Evolutionary conservation across 441 rosid species (phyloP).

Genomic region (Gossypium trilobum): DNA sequence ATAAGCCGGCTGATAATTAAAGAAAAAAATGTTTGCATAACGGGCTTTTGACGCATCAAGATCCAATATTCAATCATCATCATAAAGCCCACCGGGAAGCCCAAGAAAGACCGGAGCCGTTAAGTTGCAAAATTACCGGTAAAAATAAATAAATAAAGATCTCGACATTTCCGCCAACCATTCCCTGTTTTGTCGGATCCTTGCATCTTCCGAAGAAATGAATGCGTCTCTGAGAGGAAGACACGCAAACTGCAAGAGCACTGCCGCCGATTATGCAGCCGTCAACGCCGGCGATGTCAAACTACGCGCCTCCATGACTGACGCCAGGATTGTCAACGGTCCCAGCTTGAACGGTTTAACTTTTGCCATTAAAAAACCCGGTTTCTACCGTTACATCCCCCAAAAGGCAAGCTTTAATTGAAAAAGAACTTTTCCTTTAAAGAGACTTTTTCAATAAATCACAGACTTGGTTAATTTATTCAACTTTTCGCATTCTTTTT

Average conservation of each 20-base stretch:
- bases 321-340: constrained; percentile 64
- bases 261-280: constrained; percentile 45
- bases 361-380: constrained; percentile 31
- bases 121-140: background rate
- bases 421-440: background rate
- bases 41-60: background rate
- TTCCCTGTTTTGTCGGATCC: constrained; percentile 15
- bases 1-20: background rate
- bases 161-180: constrained; percentile 9
- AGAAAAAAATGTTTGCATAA: background rate
- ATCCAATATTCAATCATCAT: background rate
- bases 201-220: constrained; percentile 32
- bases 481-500: background rate
- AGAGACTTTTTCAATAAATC: background rate
- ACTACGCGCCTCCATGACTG: constrained; percentile 71
- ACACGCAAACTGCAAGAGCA: constrained; percentile 47
- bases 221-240: constrained; percentile 74
- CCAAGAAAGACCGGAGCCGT: background rate
- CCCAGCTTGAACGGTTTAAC: constrained; percentile 71
- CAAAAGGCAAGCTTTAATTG: constrained; percentile 39
- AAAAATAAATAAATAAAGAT: background rate
- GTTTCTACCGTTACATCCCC: constrained; percentile 42
- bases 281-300: constrained; percentile 59
- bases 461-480: background rate
- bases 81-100: background rate